Evolutionary conservation across 371 early-diverging fungal species (phyloP), one percentile per base, ranked within the genome.

Genomic region (Mortierella sp.): DNA sequence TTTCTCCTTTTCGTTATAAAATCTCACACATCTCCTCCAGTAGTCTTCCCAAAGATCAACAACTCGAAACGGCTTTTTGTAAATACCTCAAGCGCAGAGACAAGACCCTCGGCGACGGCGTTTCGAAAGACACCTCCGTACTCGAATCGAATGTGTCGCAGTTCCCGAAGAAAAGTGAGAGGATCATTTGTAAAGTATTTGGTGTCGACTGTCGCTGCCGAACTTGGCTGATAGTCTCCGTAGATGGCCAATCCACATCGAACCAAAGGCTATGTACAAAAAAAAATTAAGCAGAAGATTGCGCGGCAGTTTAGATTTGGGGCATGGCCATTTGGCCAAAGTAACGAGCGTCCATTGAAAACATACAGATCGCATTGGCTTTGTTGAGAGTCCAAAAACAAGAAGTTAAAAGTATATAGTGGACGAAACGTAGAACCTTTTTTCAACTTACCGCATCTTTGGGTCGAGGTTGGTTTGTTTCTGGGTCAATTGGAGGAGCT

Each of bases 201-300:
- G 48, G 91, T 83, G 74, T 92, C 93, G 24, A 93, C 90, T 10
- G 92, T 91, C 10, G 89, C 87, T 9, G 90, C 76, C 7, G 92
- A 93, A 28, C 88, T 88, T 0, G 93, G 93, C 45, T 91, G 91
- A 80, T 93, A 93, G 80, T 94, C 94, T n/a, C 93, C 93, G 86
- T 91, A 94, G 3, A 93, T 87, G 4, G 91, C 92, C 63, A 94
- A 76, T n/a, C 93, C 93, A 76, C 91, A 94, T 42, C 90, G 91
- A n/a, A 93, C 81, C 24, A 91, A 80, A 16, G 92, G 92, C 93
- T 93, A 80, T 38, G 31, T 71, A 24, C 44, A 70, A n/a, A 38
- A 38, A 38, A 38, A 38, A 2, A 48, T 42, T 52, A 31, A 16
- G 54, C 47, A 38, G 31, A 50, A 50, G 14, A 16, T 14, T 50